Conservation (phyloP, 2,329 filamentous ascomycete species). For the Massarina eburnea region DNA sequence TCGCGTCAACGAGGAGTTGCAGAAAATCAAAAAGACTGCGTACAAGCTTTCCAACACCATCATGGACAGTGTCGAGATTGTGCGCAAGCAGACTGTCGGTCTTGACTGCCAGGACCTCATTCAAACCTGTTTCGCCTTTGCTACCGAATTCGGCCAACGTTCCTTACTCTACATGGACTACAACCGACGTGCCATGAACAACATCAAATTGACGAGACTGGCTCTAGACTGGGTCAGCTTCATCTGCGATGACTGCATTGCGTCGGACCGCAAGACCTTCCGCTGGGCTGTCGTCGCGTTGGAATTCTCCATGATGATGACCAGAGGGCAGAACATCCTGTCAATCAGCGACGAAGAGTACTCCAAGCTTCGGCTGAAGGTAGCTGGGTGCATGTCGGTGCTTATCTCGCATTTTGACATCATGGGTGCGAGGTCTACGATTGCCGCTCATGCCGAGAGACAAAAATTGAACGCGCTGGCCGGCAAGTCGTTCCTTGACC, state of each 20-base stretch:
- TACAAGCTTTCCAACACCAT: conserved; percentile 97
- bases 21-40: conserved; percentile 91
- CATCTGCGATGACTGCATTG: conserved; percentile 94
- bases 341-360: conserved; percentile 89
- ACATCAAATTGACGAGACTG: conserved; percentile 88
- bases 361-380: conserved; percentile 76
- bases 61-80: conserved; percentile 96
- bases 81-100: conserved; percentile 79
- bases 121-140: conserved; percentile 96
- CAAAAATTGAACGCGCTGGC: conserved; percentile 80
- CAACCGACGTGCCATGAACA: conserved; percentile 95
- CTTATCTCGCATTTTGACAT: conserved; percentile 99
- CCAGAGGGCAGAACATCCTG: conserved; percentile 88
- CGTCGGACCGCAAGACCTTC: conserved; percentile 93
- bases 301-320: conserved; percentile 98
- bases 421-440: conserved; percentile 90
- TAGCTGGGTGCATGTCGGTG: conserved; percentile 95
- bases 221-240: conserved; percentile 97
- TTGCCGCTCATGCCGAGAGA: conserved; percentile 92
- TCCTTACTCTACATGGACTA: conserved; percentile 95
- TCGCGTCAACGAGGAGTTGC: conserved; percentile 86
- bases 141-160: conserved; percentile 96
- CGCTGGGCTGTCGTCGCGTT: conserved; percentile 94
- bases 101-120: conserved; percentile 93
- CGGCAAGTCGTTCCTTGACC: conserved; percentile 75